A percentile compares a stretch with the other conserved stretches of the same genome.
phyloP scores from a whole-genome alignment of 1,139 yeast genomes.

The Debaryomycetaceae sp. region DNA sequence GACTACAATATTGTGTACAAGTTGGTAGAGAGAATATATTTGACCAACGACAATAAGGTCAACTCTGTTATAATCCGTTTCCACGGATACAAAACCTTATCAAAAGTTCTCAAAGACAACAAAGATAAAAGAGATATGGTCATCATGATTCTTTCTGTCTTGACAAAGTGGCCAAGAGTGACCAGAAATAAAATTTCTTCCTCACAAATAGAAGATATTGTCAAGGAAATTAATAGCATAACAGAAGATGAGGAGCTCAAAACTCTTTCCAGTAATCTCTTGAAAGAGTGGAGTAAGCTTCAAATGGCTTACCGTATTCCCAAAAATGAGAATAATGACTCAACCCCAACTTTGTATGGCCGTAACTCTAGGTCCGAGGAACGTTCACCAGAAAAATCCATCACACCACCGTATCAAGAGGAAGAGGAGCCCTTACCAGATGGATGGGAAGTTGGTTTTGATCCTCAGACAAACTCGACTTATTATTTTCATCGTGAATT shows the following conservation, averaged over 20 bases:
- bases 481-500: slow-evolving; percentile 56
- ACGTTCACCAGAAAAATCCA: slow-evolving; percentile 13
- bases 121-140: slow-evolving; percentile 31
- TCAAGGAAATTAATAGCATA: slow-evolving; percentile 40
- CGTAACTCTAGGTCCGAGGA: slow-evolving; percentile 20
- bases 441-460: slow-evolving; percentile 54
- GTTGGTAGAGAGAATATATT: slow-evolving; percentile 62
- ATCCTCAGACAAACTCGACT: slow-evolving; percentile 31
- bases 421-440: slow-evolving; percentile 34
- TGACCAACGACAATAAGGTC: slow-evolving; percentile 53
- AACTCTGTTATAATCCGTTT: slow-evolving; percentile 63
- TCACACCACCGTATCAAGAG: slow-evolving; percentile 5
- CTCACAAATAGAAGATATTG: slow-evolving; percentile 68
- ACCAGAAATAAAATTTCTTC: slow-evolving; percentile 80
- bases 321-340: slow-evolving; percentile 23
- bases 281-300: slow-evolving; percentile 69
- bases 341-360: slow-evolving; percentile 13
- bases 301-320: slow-evolving; percentile 86
- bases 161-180: slow-evolving; percentile 73
- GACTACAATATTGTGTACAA: slow-evolving; percentile 64
- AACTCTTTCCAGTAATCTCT: slow-evolving; percentile 39
- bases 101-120: slow-evolving; percentile 51
- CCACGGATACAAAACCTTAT: slow-evolving; percentile 85
- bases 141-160: slow-evolving; percentile 49
- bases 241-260: slow-evolving; percentile 31